Conservation (phyloP, 2,329 filamentous ascomycete species). For the Apiospora kogelbergensis region DNA sequence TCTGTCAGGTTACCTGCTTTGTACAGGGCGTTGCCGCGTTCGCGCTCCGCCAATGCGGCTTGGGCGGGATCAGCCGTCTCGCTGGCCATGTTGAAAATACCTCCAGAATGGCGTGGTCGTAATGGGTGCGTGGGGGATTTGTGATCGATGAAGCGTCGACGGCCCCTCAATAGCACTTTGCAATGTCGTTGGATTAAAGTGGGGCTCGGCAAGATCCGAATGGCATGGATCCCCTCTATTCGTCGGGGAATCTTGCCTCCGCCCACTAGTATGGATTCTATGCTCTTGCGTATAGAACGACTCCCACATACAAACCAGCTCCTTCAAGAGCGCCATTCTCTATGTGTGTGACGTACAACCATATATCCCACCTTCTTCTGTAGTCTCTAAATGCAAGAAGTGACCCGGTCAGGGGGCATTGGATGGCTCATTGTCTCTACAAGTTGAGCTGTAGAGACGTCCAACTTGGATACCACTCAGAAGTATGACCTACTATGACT, state of each 20-base stretch:
- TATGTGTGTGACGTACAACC: no score
- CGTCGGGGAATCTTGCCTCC: neutral
- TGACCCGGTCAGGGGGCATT: no score
- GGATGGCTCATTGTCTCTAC: no score
- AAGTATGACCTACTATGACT: no score
- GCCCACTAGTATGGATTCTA: neutral
- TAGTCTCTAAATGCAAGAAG: no score
- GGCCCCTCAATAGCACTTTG: neutral
- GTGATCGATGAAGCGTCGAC: no score
- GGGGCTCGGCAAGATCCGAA: neutral
- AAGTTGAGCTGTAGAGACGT: no score
- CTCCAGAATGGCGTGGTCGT: neutral
- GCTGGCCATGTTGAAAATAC: neutral
- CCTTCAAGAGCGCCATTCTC: no score
- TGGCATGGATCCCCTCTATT: neutral
- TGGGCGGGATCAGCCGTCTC: neutral
- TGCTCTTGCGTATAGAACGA: no score
- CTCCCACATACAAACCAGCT: no score
- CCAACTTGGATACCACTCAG: no score
- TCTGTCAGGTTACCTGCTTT: neutral
- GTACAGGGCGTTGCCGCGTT: neutral
- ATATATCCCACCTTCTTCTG: no score
- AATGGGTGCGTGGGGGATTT: neutral
- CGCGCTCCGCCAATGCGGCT: neutral
- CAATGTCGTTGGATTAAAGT: constrained; percentile 1